Conservation (phyloP, 768 basidiomycete species). For the Nevesoporus exiguus region DNA sequence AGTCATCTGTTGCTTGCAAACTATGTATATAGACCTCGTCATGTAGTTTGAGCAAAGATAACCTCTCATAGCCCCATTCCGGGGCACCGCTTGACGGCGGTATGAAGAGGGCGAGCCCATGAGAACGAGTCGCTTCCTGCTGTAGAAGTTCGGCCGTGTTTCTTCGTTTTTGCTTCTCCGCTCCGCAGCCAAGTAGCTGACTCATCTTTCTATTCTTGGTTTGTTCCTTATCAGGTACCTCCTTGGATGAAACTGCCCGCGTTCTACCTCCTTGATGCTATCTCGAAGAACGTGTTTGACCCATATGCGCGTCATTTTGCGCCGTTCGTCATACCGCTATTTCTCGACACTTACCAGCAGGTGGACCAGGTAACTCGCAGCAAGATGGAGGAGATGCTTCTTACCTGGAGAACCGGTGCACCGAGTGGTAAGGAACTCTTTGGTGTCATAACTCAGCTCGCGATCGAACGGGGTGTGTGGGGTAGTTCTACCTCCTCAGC, state of each 20-base stretch:
- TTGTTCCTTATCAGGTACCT: conserved; percentile 59
- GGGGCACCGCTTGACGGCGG: conserved; percentile 34
- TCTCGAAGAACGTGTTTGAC: conserved; percentile 93
- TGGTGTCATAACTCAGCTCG: conserved; percentile 70
- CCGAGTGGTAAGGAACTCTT: conserved; percentile 82
- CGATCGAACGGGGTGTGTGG: conserved; percentile 85
- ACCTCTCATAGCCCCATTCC: conserved; percentile 29
- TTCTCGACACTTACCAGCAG: conserved; percentile 81
- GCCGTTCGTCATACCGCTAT: conserved; percentile 76
- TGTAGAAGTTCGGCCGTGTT: conserved; percentile 24
- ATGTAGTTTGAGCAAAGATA: conserved; percentile 43
- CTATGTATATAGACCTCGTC: conserved; percentile 46
- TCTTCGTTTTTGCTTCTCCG: conserved; percentile 31
- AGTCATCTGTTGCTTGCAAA: conserved; percentile 28
- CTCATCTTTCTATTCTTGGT: conserved; percentile 47
- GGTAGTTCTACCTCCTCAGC: conserved; percentile 43
- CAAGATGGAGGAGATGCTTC: conserved; percentile 98
- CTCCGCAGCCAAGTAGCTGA: conserved; percentile 48
- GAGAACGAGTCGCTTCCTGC: conserved; percentile 30
- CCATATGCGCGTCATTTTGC: conserved; percentile 89
- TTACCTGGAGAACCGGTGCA: conserved; percentile 90
- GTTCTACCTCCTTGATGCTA: conserved; percentile 94
- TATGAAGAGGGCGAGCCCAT: conserved; percentile 36
- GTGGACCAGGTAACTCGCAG: conserved; percentile 82
- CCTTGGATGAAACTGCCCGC: conserved; percentile 89